Evolutionary conservation across 2,329 filamentous ascomycete genomes (phyloP).

Genomic region (Fusarium beomiforme): DNA sequence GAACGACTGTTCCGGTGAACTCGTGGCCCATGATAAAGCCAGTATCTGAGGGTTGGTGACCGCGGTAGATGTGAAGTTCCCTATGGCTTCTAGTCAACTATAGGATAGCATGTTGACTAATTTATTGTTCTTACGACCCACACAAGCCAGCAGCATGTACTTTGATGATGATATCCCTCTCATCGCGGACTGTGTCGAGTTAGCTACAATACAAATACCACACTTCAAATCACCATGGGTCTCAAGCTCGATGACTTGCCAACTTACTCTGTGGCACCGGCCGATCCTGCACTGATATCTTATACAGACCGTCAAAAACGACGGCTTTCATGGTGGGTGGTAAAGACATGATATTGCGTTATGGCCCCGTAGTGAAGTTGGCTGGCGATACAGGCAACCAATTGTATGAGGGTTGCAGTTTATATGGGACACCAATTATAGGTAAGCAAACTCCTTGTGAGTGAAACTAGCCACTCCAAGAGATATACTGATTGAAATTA

Average conservation of each 20-base stretch:
- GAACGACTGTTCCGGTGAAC: slow-evolving; percentile 80
- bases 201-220: slow-evolving; percentile 8
- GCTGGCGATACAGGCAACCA: neutral
- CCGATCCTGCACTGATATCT: slow-evolving; percentile 80
- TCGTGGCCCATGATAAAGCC: slow-evolving; percentile 83
- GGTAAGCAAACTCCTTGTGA: neutral
- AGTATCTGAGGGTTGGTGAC: slow-evolving; percentile 75
- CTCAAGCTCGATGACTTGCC: neutral
- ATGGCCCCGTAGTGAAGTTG: neutral
- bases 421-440: neutral
- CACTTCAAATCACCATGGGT: neutral
- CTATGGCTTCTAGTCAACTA: slow-evolving; percentile 53
- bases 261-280: slow-evolving; percentile 72
- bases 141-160: slow-evolving; percentile 86
- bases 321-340: slow-evolving; percentile 82
- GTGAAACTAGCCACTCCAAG: neutral
- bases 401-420: neutral
- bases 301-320: slow-evolving; percentile 81
- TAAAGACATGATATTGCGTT: slow-evolving; percentile 44
- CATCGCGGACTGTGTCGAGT: slow-evolving; percentile 65
- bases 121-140: slow-evolving; percentile 73
- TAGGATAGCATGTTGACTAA: neutral
- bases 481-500: neutral
- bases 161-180: slow-evolving; percentile 82
- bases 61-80: slow-evolving; percentile 87